A percentile compares a stretch with the other conserved stretches of the same genome.
These are phyloP conservation scores for Dioscorea dumetorum DNA, from an alignment of 106 monocot genomes.

Conservation along the genomic window DNA sequence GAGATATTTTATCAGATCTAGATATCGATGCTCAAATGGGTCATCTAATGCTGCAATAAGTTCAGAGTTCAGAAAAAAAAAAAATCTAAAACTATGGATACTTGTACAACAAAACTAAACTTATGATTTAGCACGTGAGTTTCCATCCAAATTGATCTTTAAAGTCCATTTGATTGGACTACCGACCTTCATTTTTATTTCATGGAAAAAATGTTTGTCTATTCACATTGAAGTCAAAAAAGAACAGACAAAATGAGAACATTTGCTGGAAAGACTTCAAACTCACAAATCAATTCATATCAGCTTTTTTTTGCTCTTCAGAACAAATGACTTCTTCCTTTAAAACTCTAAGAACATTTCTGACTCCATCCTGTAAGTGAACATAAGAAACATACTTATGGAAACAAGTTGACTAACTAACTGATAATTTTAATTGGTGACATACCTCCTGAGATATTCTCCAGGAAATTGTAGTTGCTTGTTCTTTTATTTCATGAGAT, in stretches of 20 bases:
- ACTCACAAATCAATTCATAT: neutral
- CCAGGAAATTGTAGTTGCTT: conserved; percentile 46
- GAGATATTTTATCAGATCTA: conserved; percentile 27
- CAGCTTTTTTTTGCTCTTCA: neutral
- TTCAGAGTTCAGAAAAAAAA: neutral
- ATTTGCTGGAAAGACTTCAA: no score
- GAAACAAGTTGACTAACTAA: neutral
- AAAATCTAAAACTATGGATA: no score
- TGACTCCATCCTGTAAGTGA: conserved; percentile 58
- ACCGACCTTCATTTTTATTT: no score
- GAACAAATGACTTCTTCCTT: conserved; percentile 39
- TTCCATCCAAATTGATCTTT: no score
- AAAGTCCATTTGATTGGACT: no score
- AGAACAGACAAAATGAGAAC: no score
- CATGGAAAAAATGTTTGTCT: no score
- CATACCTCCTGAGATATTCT: conserved; percentile 61
- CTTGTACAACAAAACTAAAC: no score
- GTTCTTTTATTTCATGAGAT: conserved; percentile 46
- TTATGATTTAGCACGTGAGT: no score
- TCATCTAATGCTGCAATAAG: neutral
- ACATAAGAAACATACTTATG: neutral
- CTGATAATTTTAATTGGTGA: neutral
- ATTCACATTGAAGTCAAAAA: no score
- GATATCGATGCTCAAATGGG: conserved; percentile 13
- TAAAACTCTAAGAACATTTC: conserved; percentile 50